Conservation (phyloP, 1,284 basidiomycete species). For the Leccinum fuscescens region DNA sequence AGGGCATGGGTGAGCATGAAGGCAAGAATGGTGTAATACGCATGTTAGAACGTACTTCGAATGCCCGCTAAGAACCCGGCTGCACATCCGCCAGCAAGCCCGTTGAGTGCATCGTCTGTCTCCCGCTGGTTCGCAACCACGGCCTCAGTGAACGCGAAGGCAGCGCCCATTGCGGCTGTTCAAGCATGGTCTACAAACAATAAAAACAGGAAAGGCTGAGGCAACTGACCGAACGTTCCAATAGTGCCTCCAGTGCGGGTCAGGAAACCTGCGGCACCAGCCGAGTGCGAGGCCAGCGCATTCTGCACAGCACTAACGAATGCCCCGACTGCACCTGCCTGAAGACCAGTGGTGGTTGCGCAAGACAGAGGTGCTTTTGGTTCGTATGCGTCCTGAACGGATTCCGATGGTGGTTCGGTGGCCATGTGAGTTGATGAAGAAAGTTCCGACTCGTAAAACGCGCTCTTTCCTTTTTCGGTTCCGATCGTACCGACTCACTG, state of each 20-base stretch:
- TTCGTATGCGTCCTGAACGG: conserved; percentile 42
- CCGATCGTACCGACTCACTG: neutral
- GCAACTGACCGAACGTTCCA: conserved; percentile 85
- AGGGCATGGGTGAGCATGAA: conserved; percentile 4
- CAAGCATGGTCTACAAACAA: conserved; percentile 55
- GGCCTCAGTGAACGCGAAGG: conserved; percentile 83
- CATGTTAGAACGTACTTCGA: conserved; percentile 50
- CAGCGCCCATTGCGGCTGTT: conserved; percentile 87
- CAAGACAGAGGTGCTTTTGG: conserved; percentile 58
- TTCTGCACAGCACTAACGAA: conserved; percentile 84
- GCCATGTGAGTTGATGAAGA: conserved; percentile 23
- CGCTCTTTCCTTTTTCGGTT: conserved; percentile 28
- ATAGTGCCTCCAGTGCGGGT: conserved; percentile 45
- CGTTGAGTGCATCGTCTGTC: conserved; percentile 79
- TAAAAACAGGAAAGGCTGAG: conserved; percentile 67
- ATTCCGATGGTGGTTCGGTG: conserved; percentile 34
- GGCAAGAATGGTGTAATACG: neutral
- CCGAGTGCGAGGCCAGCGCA: conserved; percentile 70
- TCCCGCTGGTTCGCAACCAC: conserved; percentile 79
- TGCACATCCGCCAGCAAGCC: conserved; percentile 73
- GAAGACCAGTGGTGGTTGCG: conserved; percentile 62
- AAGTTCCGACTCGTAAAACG: neutral
- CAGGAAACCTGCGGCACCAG: conserved; percentile 36
- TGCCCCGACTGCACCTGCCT: conserved; percentile 72
- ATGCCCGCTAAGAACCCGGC: conserved; percentile 87